Evolutionary conservation across 495 filamentous ascomycete species (phyloP).

Genomic region (Podospora fimiseda): DNA sequence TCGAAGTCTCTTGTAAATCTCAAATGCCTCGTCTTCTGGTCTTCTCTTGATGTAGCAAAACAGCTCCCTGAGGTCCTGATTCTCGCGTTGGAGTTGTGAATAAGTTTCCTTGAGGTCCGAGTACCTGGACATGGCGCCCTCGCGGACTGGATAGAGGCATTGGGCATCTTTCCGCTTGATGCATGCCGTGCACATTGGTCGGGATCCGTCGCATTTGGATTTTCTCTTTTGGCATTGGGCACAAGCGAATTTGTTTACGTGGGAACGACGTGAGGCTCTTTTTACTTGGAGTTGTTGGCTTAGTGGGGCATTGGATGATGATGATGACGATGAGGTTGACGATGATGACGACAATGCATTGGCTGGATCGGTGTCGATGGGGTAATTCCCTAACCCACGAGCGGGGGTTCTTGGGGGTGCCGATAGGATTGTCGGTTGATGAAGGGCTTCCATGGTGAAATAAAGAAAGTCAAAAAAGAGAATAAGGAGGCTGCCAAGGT

Average conservation of each 20-base stretch:
- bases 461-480: too few species aligned
- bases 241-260: background rate
- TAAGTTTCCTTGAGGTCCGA: conserved; percentile 6
- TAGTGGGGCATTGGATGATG: too few species aligned
- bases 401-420: too few species aligned
- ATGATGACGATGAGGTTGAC: too few species aligned
- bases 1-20: conserved; percentile 13
- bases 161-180: background rate
- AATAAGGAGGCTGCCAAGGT: too few species aligned
- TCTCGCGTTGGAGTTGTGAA: conserved; percentile 11
- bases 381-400: too few species aligned
- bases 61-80: conserved; percentile 10
- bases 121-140: conserved; percentile 8
- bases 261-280: background rate
- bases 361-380: too few species aligned
- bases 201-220: conserved; percentile 11
- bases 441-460: too few species aligned
- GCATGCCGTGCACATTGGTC: conserved; percentile 8
- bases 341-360: too few species aligned
- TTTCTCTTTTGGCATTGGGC: background rate
- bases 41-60: conserved; percentile 6
- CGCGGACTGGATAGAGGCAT: conserved; percentile 4
- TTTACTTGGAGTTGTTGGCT: too few species aligned
- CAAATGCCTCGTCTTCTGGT: conserved; percentile 12
- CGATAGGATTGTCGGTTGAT: too few species aligned